A percentile compares a stretch with the other conserved stretches of the same genome.
phyloP scores from a whole-genome alignment of 2,329 filamentous ascomycete species.

The Pseudogymnoascus sp. region DNA sequence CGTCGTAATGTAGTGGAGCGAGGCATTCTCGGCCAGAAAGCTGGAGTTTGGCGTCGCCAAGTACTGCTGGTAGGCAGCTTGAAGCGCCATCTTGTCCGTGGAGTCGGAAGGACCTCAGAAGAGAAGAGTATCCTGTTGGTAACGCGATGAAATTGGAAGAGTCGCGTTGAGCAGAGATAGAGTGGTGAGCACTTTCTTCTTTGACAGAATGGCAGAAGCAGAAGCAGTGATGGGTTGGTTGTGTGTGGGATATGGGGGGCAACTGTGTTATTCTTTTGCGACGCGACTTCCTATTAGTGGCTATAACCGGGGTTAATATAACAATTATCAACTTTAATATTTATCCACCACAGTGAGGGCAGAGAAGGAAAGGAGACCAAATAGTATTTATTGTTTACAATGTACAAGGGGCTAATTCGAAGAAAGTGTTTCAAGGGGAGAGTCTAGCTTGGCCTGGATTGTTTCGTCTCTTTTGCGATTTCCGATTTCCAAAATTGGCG shows the following conservation, averaged over 20 bases:
- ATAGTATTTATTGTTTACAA: slow-evolving; percentile 6
- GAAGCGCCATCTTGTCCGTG: slow-evolving; percentile 36
- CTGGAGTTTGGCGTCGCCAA: slow-evolving; percentile 57
- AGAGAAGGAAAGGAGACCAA: background rate
- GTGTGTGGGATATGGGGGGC: background rate
- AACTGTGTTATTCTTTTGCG: slow-evolving; percentile 2
- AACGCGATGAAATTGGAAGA: background rate
- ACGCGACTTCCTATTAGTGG: background rate
- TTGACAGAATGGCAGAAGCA: background rate
- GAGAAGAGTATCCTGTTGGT: background rate
- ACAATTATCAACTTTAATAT: slow-evolving; percentile 3
- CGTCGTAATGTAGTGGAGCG: slow-evolving; percentile 84
- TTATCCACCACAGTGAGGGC: background rate
- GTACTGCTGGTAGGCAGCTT: slow-evolving; percentile 60
- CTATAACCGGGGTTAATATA: slow-evolving; percentile 3
- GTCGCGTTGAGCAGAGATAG: background rate
- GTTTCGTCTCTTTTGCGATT: slow-evolving; percentile 3
- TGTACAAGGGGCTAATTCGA: slow-evolving; percentile 3
- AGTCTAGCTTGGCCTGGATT: slow-evolving; percentile 6
- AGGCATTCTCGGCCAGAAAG: slow-evolving; percentile 55
- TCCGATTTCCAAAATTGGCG: background rate
- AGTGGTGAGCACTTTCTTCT: background rate
- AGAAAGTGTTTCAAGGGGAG: slow-evolving; percentile 4
- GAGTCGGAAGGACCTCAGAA: background rate
- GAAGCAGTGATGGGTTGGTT: background rate